Base-by-base conservation (phyloP, 345 rosid species). In the Barbarea vulgaris region DNA sequence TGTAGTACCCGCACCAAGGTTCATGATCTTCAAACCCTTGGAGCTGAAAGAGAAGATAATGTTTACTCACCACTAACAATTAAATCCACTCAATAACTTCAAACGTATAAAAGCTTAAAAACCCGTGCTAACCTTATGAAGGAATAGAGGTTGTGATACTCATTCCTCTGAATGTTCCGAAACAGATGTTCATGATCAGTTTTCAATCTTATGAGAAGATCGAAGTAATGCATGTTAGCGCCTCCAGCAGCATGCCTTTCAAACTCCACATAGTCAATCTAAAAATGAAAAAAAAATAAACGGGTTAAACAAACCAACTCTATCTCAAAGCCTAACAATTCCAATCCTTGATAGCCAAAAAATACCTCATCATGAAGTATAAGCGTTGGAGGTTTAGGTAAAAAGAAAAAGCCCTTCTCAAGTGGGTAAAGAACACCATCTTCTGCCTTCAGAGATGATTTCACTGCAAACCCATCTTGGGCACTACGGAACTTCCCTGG, bases 161-260 rank as follows among this genome's bases (percentile, higher is more conserved):
- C 99, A 57, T 90, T 95, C 79, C 99, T 92, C 86, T 95, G 98
- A 69, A 95, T 86, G 70, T 95, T 95, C 36, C 99, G 86, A 69
- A 95, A 95, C 70, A 95, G 85, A 88, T 95, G 98, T 48, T 95
- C 99, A 80, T 95, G 98, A 77, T 95, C 99, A 21, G 90, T 89
- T 83, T 91, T 92, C 37, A 95, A 83, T 84, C 87, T 92, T 76
- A 92, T 85, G 67, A 87, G 91, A 78, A 95, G 97, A 85, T 95
- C 98, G 50, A 95, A 95, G 84, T 95, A 95, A 75, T 95, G 99
- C 99, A 95, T 95, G 77, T 93, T 95, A 66, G 99, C 90, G 30
- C 98, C 96, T 79, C 99, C 99, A 56, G 99, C 97, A 81, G 94
- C 83, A 81, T 95, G 99, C 83, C 99, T 95, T 89, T 95, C 93